Percentiles rank a stretch among this genome's conserved stretches.
Evolutionary conservation across 2,329 filamentous ascomycete genomes (phyloP).

Genomic region (Epichloe baconii): DNA sequence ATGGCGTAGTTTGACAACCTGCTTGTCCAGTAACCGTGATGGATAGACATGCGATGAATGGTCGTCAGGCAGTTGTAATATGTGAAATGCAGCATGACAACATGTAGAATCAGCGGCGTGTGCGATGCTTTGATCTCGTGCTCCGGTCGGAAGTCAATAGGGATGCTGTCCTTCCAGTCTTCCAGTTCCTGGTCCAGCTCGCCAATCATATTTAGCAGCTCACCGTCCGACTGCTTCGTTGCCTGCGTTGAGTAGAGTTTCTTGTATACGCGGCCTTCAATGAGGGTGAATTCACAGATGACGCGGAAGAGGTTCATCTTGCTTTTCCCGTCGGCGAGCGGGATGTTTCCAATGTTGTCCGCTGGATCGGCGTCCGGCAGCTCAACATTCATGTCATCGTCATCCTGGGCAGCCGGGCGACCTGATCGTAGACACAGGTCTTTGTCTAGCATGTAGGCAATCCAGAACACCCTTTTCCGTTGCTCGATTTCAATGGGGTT

Average conservation of each 20-base stretch:
- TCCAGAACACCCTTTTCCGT: slow-evolving; percentile 54
- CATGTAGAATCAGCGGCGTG: slow-evolving; percentile 83
- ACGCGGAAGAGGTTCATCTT: slow-evolving; percentile 92
- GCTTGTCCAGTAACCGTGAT: slow-evolving; percentile 97
- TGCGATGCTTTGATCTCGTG: slow-evolving; percentile 90
- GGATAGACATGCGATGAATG: slow-evolving; percentile 96
- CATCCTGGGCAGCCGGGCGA: slow-evolving; percentile 47
- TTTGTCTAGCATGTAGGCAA: slow-evolving; percentile 52
- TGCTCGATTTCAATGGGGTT: slow-evolving; percentile 93
- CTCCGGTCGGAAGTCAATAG: slow-evolving; percentile 91
- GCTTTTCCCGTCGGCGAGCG: slow-evolving; percentile 72
- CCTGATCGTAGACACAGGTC: slow-evolving; percentile 47
- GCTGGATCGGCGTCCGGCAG: slow-evolving; percentile 79
- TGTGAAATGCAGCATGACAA: slow-evolving; percentile 87
- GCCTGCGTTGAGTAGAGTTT: slow-evolving; percentile 86
- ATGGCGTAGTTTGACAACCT: slow-evolving; percentile 90
- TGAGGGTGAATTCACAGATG: slow-evolving; percentile 82
- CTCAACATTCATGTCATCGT: slow-evolving; percentile 83
- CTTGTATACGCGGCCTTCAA: slow-evolving; percentile 91
- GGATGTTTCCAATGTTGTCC: slow-evolving; percentile 91
- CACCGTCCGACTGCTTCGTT: slow-evolving; percentile 80
- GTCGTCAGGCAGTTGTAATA: slow-evolving; percentile 98
- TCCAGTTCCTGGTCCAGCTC: slow-evolving; percentile 84
- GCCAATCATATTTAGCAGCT: slow-evolving; percentile 88
- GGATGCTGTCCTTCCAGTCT: slow-evolving; percentile 92